Percentiles rank a stretch among this genome's conserved stretches.
Evolutionary conservation across 2,329 filamentous ascomycete species (phyloP).

Genomic region (Ceratocystis albifundus): DNA sequence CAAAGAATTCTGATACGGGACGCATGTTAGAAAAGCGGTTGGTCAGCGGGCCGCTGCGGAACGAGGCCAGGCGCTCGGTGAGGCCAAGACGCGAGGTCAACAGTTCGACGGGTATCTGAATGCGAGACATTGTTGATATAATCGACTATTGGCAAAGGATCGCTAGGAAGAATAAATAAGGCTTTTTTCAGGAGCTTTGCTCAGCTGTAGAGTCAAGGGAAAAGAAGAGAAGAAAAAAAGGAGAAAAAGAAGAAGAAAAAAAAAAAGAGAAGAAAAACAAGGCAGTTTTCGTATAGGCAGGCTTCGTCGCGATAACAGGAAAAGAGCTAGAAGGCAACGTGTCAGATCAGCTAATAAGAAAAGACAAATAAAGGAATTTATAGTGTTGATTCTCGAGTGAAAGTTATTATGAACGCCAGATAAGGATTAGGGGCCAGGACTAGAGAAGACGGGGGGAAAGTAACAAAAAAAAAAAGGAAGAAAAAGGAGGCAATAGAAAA

Average conservation of each 20-base stretch:
- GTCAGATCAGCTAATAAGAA: conserved; percentile 9
- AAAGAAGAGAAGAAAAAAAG: no score
- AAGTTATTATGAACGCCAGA: conserved; percentile 5
- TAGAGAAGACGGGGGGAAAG: conserved; percentile 18
- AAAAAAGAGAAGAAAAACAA: background rate
- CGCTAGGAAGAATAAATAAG: no score
- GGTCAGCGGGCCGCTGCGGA: conserved; percentile 59
- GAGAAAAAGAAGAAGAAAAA: background rate
- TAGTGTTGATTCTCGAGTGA: background rate
- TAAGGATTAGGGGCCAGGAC: conserved; percentile 11
- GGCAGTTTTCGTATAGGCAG: background rate
- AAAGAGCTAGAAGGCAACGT: conserved; percentile 17
- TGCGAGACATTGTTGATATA: conserved; percentile 55
- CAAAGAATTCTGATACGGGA: conserved; percentile 85
- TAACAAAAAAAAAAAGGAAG: conserved; percentile 5
- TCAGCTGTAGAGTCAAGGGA: no score
- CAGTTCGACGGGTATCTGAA: conserved; percentile 85
- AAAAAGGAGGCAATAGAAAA: conserved; percentile 3
- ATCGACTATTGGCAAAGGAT: background rate
- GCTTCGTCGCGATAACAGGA: conserved; percentile 10
- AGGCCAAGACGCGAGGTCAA: conserved; percentile 86
- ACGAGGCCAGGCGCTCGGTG: conserved; percentile 68
- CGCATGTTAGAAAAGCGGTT: conserved; percentile 85
- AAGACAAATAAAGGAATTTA: conserved; percentile 19
- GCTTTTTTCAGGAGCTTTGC: no score